A percentile compares a stretch with the other conserved stretches of the same genome.
Conservation (phyloP, 345 rosid species). For the Eutrema heterophyllum region DNA sequence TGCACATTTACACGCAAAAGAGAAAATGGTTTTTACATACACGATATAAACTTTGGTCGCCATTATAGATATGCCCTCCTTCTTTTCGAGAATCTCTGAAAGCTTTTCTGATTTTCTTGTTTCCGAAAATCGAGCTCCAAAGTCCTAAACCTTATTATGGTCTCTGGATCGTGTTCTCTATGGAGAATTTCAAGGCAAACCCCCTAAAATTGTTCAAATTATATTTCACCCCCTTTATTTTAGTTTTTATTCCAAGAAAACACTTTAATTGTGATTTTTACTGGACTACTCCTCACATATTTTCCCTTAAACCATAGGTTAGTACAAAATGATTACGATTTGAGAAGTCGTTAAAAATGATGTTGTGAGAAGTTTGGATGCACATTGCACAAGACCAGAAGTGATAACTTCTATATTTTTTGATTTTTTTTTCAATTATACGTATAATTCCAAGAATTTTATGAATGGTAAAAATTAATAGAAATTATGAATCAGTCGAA, state of each 20-base stretch:
- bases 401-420: not conserved
- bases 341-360: too few species aligned
- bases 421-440: not conserved
- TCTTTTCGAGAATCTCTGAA: not conserved
- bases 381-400: too few species aligned
- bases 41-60: conserved; percentile 65
- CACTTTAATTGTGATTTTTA: not conserved
- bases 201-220: not conserved
- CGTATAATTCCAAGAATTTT: not conserved
- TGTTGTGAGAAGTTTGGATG: too few species aligned
- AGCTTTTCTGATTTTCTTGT: not conserved
- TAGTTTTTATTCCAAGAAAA: not conserved
- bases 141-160: not conserved
- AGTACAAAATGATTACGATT: too few species aligned
- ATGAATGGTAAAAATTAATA: not conserved
- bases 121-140: not conserved
- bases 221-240: not conserved
- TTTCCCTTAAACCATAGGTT: too few species aligned
- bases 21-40: conserved; percentile 35
- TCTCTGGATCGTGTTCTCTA: not conserved
- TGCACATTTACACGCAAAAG: not conserved
- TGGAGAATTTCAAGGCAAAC: not conserved
- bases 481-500: not conserved
- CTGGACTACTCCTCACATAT: too few species aligned
- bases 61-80: conserved; percentile 31